Conservation (phyloP, 2,329 filamentous ascomycete genomes). For the Pezicula rhizophila region DNA sequence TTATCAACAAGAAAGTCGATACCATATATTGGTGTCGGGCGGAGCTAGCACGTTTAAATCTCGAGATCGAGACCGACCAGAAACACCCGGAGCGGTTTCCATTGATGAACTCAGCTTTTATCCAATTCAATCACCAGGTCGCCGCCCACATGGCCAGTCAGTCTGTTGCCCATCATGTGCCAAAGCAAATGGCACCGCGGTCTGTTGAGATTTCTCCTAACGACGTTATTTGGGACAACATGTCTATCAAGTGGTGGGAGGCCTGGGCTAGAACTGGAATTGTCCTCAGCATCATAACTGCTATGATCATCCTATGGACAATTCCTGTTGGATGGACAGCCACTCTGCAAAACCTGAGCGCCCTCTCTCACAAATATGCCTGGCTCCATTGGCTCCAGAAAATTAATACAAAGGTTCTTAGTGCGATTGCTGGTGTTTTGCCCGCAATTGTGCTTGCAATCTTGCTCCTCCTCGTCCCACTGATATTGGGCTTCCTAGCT, state of each 20-base stretch:
- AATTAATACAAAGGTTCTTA: constrained; percentile 58
- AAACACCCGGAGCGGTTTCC: constrained; percentile 79
- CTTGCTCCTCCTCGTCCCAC: constrained; percentile 73
- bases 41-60: constrained; percentile 78
- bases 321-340: constrained; percentile 87
- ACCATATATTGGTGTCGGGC: constrained; percentile 87
- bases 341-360: constrained; percentile 69
- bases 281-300: constrained; percentile 59
- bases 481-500: constrained; percentile 70
- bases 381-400: constrained; percentile 68
- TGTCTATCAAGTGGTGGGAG: constrained; percentile 94
- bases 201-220: constrained; percentile 89
- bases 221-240: constrained; percentile 95
- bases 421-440: constrained; percentile 74
- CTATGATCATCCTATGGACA: constrained; percentile 83
- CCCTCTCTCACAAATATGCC: constrained; percentile 55
- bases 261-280: constrained; percentile 58
- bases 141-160: constrained; percentile 98
- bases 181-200: constrained; percentile 87
- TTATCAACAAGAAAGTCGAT: constrained; percentile 86
- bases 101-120: constrained; percentile 92
- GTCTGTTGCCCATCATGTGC: constrained; percentile 81
- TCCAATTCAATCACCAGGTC: constrained; percentile 97
- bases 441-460: constrained; percentile 72
- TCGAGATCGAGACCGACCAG: constrained; percentile 90